Conservation (phyloP, 768 basidiomycete genomes). For the Serendipita indica region DNA sequence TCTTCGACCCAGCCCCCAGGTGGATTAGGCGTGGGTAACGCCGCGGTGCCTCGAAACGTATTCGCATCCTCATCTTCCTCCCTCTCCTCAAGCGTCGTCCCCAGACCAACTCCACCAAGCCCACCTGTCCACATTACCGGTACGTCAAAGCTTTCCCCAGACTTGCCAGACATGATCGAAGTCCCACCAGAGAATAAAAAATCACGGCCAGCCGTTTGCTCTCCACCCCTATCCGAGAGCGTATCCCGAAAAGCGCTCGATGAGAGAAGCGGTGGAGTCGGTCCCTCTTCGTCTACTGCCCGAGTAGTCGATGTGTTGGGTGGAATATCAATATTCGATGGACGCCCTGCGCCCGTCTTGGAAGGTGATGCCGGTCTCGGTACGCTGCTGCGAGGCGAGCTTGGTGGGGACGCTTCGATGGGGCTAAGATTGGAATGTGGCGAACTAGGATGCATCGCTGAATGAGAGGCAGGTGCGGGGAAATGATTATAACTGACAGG, state of each 20-base stretch:
- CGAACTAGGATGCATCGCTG: neutral
- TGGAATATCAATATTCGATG: neutral
- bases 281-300: neutral
- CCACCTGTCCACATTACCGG: constrained; percentile 8
- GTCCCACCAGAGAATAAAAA: neutral
- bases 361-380: too few relatives aligned
- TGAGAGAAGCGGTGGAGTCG: neutral
- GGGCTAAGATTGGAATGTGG: too few relatives aligned
- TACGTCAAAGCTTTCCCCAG: constrained; percentile 2
- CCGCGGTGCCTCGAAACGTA: neutral
- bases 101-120: neutral
- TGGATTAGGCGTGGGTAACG: neutral
- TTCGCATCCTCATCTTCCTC: neutral
- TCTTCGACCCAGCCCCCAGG: constrained; percentile 3
- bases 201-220: neutral
- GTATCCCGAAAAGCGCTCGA: neutral
- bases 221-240: neutral
- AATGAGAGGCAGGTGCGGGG: neutral
- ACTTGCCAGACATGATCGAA: neutral
- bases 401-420: neutral
- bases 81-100: neutral
- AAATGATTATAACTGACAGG: neutral
- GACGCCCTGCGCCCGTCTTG: too few relatives aligned
- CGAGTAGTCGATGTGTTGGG: neutral
- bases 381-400: neutral